Evolutionary conservation across 352 stramenopile genomes (phyloP).

Genomic region (Globisporangium perplexum): DNA sequence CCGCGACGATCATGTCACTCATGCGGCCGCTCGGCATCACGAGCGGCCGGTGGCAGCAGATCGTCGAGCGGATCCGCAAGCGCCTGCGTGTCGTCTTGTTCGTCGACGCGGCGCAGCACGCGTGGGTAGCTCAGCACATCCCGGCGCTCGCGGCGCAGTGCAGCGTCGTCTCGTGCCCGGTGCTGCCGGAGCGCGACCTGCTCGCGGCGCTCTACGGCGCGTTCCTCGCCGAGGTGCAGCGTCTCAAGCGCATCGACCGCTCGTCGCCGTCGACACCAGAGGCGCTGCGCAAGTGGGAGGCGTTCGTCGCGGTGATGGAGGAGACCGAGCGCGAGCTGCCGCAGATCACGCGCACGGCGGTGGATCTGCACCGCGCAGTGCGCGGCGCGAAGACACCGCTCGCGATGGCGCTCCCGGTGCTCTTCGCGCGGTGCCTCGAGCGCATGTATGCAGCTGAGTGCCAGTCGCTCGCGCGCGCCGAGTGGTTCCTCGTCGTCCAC

Average conservation of each 20-base stretch:
- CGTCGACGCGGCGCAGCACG: conserved; percentile 22
- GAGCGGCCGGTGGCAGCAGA: conserved; percentile 64
- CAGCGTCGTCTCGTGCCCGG: conserved; percentile 22
- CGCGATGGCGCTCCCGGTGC: conserved; percentile 5
- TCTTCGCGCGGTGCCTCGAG: conserved; percentile 18
- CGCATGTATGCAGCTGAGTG: conserved; percentile 11
- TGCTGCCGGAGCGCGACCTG: conserved; percentile 20
- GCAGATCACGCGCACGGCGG: conserved; percentile 13
- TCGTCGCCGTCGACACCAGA: neutral
- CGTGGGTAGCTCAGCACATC: neutral
- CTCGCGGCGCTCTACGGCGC: conserved; percentile 32
- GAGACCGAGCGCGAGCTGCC: conserved; percentile 19
- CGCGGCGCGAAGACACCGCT: conserved; percentile 7
- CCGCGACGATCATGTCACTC: conserved; percentile 68
- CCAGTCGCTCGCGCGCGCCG: conserved; percentile 8
- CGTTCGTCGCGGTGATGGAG: conserved; percentile 17
- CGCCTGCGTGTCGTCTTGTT: conserved; percentile 44
- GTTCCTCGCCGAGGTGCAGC: conserved; percentile 38
- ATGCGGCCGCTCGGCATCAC: conserved; percentile 64
- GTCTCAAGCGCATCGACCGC: conserved; percentile 7
- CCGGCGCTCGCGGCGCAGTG: conserved; percentile 32
- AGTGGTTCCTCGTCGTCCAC: conserved; percentile 23
- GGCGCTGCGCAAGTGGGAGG: conserved; percentile 6
- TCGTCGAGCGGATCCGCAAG: conserved; percentile 45
- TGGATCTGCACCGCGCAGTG: conserved; percentile 17